phyloP scores from a whole-genome alignment of 129 eudicot species.

The Tanacetum coccineum region DNA sequence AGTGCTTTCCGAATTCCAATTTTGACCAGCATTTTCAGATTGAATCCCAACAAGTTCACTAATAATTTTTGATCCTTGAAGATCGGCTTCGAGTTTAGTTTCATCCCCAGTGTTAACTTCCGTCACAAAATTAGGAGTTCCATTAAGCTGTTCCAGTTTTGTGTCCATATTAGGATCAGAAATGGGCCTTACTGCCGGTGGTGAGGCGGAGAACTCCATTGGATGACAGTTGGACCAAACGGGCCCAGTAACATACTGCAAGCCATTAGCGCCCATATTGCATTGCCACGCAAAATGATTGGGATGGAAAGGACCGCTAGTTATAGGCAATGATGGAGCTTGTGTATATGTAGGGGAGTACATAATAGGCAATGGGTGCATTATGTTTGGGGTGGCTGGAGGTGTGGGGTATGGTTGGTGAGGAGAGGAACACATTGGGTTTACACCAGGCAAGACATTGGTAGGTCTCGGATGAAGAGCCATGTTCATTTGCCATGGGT shows the following conservation, averaged over 20 bases:
- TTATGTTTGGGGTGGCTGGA: conserved; percentile 86
- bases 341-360: conserved; percentile 90
- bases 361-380: conserved; percentile 74
- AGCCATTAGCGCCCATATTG: conserved; percentile 52
- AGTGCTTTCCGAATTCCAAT: conserved; percentile 35
- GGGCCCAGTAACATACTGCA: conserved; percentile 70
- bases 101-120: conserved; percentile 42
- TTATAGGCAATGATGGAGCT: conserved; percentile 63
- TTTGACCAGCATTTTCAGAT: conserved; percentile 34
- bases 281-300: conserved; percentile 82
- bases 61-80: conserved; percentile 44
- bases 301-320: conserved; percentile 65
- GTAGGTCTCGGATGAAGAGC: conserved; percentile 74
- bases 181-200: conserved; percentile 67
- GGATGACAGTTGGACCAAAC: conserved; percentile 84
- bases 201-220: conserved; percentile 64
- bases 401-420: conserved; percentile 90
- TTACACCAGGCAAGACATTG: conserved; percentile 27
- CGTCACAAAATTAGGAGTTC: conserved; percentile 34
- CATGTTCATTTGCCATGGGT: conserved; percentile 93
- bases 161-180: conserved; percentile 41
- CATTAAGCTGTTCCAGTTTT: conserved; percentile 33
- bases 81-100: conserved; percentile 42
- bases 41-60: conserved; percentile 39
- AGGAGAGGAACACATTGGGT: conserved; percentile 69